Conservation (phyloP, 768 basidiomycete species). For the Suillus placidus region DNA sequence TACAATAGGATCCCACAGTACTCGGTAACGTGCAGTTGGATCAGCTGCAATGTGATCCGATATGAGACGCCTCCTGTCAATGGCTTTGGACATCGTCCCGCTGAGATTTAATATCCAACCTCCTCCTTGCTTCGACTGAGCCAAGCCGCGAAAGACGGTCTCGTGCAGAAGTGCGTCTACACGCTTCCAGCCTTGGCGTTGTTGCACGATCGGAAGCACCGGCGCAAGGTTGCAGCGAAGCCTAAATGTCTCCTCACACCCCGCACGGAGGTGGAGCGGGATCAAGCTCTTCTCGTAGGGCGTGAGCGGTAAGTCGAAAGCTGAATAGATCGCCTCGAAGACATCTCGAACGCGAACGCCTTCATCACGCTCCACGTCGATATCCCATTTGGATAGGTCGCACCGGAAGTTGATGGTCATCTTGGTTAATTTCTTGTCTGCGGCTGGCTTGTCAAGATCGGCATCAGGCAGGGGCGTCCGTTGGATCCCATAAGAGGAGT, state of each 20-base stretch:
- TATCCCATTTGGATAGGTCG: slow-evolving; percentile 38
- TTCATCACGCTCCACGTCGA: slow-evolving; percentile 44
- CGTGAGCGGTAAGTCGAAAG: slow-evolving; percentile 48
- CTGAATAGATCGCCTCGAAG: slow-evolving; percentile 58
- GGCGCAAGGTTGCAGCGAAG: slow-evolving; percentile 49
- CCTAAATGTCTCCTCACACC: slow-evolving; percentile 45
- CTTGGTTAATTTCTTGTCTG: slow-evolving; percentile 44
- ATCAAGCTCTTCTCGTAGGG: slow-evolving; percentile 44
- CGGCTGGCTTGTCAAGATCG: slow-evolving; percentile 47
- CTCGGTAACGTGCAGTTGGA: no score
- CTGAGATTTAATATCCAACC: slow-evolving; percentile 40
- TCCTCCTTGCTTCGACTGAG: slow-evolving; percentile 35
- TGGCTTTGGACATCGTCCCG: neutral
- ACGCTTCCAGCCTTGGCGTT: slow-evolving; percentile 52
- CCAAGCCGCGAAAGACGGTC: slow-evolving; percentile 56
- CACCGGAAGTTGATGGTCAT: slow-evolving; percentile 50
- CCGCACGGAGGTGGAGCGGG: slow-evolving; percentile 20
- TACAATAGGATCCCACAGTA: no score
- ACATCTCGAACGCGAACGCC: slow-evolving; percentile 60
- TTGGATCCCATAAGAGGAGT: slow-evolving; percentile 8
- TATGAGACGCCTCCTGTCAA: neutral
- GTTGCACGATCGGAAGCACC: slow-evolving; percentile 42
- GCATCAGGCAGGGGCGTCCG: slow-evolving; percentile 35
- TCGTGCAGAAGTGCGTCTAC: slow-evolving; percentile 56
- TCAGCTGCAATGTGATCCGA: neutral